A percentile compares a stretch with the other conserved stretches of the same genome.
Evolutionary conservation across 805 yeast species (phyloP).

Genomic region (Barnettozyma sucrosica): DNA sequence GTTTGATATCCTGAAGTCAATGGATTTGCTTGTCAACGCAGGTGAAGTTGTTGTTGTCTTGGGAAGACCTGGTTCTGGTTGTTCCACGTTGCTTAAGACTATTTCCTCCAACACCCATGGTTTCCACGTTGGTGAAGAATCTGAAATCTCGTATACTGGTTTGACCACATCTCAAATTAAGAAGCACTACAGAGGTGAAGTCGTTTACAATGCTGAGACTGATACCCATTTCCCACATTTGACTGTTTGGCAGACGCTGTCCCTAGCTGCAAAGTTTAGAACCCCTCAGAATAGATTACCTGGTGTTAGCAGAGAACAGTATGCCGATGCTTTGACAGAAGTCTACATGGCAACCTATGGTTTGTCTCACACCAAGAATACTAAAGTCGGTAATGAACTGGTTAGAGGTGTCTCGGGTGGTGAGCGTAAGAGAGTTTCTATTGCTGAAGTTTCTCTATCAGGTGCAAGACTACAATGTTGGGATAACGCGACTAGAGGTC

Average conservation of each 20-base stretch:
- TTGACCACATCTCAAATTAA: conserved; percentile 44
- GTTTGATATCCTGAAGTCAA: conserved; percentile 47
- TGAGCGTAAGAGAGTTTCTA: conserved; percentile 64
- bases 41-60: conserved; percentile 68
- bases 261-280: conserved; percentile 53
- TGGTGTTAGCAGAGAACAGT: conserved; percentile 48
- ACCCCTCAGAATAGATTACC: conserved; percentile 57
- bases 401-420: conserved; percentile 70
- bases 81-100: conserved; percentile 60
- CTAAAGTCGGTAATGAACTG: conserved; percentile 58
- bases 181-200: conserved; percentile 59
- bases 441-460: conserved; percentile 48
- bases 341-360: conserved; percentile 47
- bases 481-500: conserved; percentile 57
- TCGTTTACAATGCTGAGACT: conserved; percentile 62
- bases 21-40: conserved; percentile 57
- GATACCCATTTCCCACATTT: conserved; percentile 66
- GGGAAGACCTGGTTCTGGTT: conserved; percentile 79
- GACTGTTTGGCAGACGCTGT: conserved; percentile 60
- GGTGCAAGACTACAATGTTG: conserved; percentile 44
- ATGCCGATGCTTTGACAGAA: conserved; percentile 48
- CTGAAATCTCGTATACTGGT: conserved; percentile 49
- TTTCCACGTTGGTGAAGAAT: conserved; percentile 41
- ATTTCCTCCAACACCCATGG: conserved; percentile 59
- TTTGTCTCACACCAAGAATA: conserved; percentile 45